A percentile compares a stretch with the other conserved stretches of the same genome.
phyloP scores from a whole-genome alignment of 768 basidiomycete species.

The Naganishia antarctica region DNA sequence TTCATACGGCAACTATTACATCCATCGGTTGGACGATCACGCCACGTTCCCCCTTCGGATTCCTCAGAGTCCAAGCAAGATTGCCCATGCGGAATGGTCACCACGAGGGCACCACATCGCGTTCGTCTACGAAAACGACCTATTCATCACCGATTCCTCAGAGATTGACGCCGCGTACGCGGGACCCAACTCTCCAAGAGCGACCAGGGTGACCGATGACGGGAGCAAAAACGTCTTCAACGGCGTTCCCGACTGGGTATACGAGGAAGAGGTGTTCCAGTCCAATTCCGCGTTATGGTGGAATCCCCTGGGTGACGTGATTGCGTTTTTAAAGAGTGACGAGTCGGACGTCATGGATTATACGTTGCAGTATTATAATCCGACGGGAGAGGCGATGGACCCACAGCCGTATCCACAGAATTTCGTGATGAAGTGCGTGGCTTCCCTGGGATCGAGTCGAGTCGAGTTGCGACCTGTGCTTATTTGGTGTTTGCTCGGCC shows the following conservation, averaged over 20 bases:
- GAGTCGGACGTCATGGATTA: constrained; percentile 83
- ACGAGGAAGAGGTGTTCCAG: constrained; percentile 57
- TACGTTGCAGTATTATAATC: constrained; percentile 86
- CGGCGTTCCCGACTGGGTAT: constrained; percentile 93
- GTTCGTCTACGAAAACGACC: constrained; percentile 77
- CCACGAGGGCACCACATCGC: constrained; percentile 77
- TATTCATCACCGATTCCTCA: constrained; percentile 65
- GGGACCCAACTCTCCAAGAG: constrained; percentile 39
- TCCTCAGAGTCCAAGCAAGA: constrained; percentile 65
- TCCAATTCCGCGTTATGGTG: constrained; percentile 79
- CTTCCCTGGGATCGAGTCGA: too few relatives aligned
- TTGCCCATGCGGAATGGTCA: constrained; percentile 79
- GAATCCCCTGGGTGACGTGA: constrained; percentile 65
- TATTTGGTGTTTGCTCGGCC: neutral
- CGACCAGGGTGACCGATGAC: constrained; percentile 72
- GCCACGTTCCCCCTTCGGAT: constrained; percentile 66
- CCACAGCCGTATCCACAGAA: constrained; percentile 68
- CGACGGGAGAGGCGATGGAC: constrained; percentile 62
- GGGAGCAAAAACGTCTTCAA: constrained; percentile 84
- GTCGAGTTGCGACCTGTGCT: too few relatives aligned
- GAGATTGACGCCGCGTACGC: constrained; percentile 28
- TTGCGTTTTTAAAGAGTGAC: constrained; percentile 83
- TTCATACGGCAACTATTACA: constrained; percentile 82
- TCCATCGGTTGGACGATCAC: constrained; percentile 71
- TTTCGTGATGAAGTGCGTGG: constrained; percentile 49